Evolutionary conservation across 192 early-diverging fungal genomes (phyloP).

Genomic region (Martensiomyces pterosporus): DNA sequence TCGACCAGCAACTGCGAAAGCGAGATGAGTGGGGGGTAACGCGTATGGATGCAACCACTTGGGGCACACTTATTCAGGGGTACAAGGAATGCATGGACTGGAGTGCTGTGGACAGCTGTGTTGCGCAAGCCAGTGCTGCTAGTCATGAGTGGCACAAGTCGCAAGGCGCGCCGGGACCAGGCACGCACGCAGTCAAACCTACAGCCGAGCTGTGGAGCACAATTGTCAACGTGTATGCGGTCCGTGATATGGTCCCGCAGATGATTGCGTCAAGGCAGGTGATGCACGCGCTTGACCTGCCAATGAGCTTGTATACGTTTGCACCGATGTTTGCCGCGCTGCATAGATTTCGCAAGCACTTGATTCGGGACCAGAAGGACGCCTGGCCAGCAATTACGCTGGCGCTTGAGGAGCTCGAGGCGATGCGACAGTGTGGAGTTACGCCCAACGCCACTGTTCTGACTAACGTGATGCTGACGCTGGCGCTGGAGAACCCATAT

Average conservation of each 20-base stretch:
- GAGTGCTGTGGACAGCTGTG: constrained; percentile 28
- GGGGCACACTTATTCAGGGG: constrained; percentile 41
- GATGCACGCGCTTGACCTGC: constrained; percentile 23
- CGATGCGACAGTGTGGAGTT: constrained; percentile 15
- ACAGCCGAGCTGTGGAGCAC: constrained; percentile 32
- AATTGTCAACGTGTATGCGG: constrained; percentile 28
- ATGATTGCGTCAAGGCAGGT: constrained; percentile 23
- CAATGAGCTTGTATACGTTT: constrained; percentile 16
- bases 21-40: constrained; percentile 36
- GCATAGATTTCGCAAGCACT: constrained; percentile 17
- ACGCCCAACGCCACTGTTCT: constrained; percentile 25
- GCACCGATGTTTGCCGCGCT: constrained; percentile 38
- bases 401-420: constrained; percentile 32
- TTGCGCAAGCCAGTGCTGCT: constrained; percentile 9
- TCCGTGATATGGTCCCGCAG: constrained; percentile 36
- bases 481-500: constrained; percentile 17
- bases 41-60: constrained; percentile 34
- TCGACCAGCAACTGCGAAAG: constrained; percentile 28
- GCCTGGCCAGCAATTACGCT: constrained; percentile 12
- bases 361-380: constrained; percentile 10
- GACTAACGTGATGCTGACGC: constrained; percentile 34
- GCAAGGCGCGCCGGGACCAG: not conserved
- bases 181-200: constrained; percentile 10
- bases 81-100: constrained; percentile 33
- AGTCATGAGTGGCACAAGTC: constrained; percentile 18